These are phyloP conservation scores for Prunus yedoensis DNA, from an alignment of 331 rosid species.

Conservation along the genomic window DNA sequence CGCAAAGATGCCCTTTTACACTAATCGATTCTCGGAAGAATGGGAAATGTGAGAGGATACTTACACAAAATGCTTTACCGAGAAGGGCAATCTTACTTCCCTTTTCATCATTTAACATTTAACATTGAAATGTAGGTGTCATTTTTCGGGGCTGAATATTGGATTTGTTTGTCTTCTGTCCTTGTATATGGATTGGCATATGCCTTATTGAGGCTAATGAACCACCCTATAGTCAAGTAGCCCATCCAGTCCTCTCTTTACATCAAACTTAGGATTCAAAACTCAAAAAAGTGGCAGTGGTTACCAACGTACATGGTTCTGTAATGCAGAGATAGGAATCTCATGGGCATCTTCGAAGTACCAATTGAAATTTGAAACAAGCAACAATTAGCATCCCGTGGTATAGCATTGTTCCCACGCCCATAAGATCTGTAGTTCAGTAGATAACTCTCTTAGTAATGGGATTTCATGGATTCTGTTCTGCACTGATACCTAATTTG, in stretches of 20 bases:
- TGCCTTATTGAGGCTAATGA: neutral
- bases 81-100: neutral
- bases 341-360: neutral
- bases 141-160: neutral
- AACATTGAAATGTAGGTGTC: neutral
- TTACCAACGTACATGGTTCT: neutral
- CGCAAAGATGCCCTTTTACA: neutral
- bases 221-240: neutral
- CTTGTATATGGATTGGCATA: neutral
- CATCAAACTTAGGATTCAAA: neutral
- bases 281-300: neutral
- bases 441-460: neutral
- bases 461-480: neutral
- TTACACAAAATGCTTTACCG: neutral
- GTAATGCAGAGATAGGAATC: neutral
- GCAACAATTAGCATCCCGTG: neutral
- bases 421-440: too few species aligned
- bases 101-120: neutral
- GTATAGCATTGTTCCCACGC: neutral
- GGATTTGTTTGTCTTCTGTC: neutral
- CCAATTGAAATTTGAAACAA: neutral
- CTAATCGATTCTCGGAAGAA: neutral
- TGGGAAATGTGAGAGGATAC: neutral
- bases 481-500: neutral
- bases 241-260: neutral